Evolutionary conservation across 352 stramenopile genomes (phyloP).

Genomic region (Lagenidium giganteum): DNA sequence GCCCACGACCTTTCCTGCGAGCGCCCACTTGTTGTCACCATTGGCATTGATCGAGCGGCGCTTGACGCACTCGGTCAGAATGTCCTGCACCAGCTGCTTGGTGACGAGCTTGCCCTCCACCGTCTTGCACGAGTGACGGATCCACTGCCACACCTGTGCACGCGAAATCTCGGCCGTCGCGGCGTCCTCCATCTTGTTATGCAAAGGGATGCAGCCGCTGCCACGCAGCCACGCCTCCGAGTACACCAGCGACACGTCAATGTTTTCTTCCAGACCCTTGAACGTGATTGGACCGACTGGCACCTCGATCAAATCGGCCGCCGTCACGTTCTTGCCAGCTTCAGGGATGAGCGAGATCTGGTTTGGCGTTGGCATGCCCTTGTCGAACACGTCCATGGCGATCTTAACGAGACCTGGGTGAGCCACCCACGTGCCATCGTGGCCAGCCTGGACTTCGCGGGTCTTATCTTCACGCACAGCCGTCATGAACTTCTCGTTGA

Average conservation of each 20-base stretch:
- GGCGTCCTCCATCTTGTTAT: constrained; percentile 96
- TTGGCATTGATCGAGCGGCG: constrained; percentile 37
- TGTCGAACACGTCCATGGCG: constrained; percentile 91
- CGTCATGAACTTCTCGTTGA: constrained; percentile 88
- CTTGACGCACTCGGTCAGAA: constrained; percentile 60
- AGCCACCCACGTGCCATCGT: constrained; percentile 96
- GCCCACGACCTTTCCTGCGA: constrained; percentile 57
- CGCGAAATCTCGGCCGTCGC: constrained; percentile 93
- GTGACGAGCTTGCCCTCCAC: constrained; percentile 62
- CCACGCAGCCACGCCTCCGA: constrained; percentile 93
- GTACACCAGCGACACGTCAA: constrained; percentile 92
- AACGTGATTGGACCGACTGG: constrained; percentile 77
- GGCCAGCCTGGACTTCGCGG: constrained; percentile 85
- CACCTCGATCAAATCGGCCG: constrained; percentile 54
- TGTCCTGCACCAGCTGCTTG: constrained; percentile 57
- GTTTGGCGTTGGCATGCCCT: constrained; percentile 90
- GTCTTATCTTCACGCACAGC: constrained; percentile 90
- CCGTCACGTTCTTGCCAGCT: constrained; percentile 48
- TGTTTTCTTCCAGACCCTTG: constrained; percentile 83
- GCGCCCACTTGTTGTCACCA: constrained; percentile 55
- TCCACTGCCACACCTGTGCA: constrained; percentile 94
- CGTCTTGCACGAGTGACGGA: constrained; percentile 63
- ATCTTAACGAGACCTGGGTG: constrained; percentile 93
- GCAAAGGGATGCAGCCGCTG: constrained; percentile 90
- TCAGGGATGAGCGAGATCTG: constrained; percentile 81